These are phyloP conservation scores for Lactarius pseudohatsudake DNA, from an alignment of 768 basidiomycete species.

Conservation along the genomic window DNA sequence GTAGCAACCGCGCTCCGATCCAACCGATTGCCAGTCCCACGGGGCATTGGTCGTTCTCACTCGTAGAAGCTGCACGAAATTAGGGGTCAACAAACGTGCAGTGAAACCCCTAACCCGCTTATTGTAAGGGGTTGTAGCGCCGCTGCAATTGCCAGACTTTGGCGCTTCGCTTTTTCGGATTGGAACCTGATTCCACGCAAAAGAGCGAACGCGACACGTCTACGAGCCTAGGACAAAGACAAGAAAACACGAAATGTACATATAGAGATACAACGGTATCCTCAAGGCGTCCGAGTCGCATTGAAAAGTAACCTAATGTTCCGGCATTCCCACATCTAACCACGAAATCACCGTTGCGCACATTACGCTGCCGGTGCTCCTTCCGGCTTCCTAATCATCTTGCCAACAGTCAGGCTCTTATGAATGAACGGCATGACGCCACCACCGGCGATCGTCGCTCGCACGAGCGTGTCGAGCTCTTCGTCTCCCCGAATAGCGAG, in stretches of 20 bases:
- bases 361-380: neutral
- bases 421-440: conserved; percentile 89
- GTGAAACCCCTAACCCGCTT: too few species aligned
- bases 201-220: neutral
- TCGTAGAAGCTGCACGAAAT: neutral
- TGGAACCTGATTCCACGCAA: neutral
- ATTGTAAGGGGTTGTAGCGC: too few species aligned
- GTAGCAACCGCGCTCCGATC: neutral
- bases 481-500: neutral
- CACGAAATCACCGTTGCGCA: too few species aligned
- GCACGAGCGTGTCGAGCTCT: conserved; percentile 61
- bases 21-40: too few species aligned
- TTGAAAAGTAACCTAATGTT: neutral
- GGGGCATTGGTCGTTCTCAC: too few species aligned
- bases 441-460: conserved; percentile 90
- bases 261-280: too few species aligned
- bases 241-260: neutral
- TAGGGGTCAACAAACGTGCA: too few species aligned
- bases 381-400: conserved; percentile 32
- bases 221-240: neutral
- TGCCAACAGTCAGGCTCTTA: conserved; percentile 65
- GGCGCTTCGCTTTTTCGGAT: too few species aligned
- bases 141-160: neutral
- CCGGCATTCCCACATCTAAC: too few species aligned
- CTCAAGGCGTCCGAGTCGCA: neutral